phyloP scores from a whole-genome alignment of 2,329 filamentous ascomycete species.

The Teratosphaeria gauchensis region DNA sequence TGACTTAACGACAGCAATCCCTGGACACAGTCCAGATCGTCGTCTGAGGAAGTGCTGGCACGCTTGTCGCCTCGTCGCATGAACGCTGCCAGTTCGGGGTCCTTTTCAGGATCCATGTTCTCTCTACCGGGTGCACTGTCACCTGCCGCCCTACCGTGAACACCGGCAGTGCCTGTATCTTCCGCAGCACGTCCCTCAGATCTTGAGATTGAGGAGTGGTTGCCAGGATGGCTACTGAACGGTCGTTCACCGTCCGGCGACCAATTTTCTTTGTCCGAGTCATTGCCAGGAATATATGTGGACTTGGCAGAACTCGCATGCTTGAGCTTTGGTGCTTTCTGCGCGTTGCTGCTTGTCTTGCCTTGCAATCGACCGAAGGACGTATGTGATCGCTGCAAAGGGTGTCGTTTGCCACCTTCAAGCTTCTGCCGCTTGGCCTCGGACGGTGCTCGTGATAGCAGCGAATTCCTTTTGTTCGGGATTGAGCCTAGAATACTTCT shows the following conservation, averaged over 20 bases:
- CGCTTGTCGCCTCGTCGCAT: slow-evolving; percentile 47
- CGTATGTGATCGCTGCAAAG: slow-evolving; percentile 22
- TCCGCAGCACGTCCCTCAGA: slow-evolving; percentile 3
- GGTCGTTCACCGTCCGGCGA: slow-evolving; percentile 39
- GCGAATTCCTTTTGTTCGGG: slow-evolving; percentile 55
- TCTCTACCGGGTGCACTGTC: slow-evolving; percentile 1
- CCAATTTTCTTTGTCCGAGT: slow-evolving; percentile 97
- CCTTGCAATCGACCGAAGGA: slow-evolving; percentile 23
- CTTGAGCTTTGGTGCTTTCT: slow-evolving; percentile 16
- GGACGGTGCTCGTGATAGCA: slow-evolving; percentile 9
- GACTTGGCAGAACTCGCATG: slow-evolving; percentile 19
- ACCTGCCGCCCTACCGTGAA: background rate
- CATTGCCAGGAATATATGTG: slow-evolving; percentile 47
- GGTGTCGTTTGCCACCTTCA: slow-evolving; percentile 15
- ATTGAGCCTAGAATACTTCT: slow-evolving; percentile 44
- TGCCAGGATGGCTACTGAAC: background rate
- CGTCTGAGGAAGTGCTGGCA: slow-evolving; percentile 32
- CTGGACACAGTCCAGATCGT: slow-evolving; percentile 79
- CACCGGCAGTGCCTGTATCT: background rate
- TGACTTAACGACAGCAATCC: slow-evolving; percentile 82
- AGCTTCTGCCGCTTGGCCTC: slow-evolving; percentile 37
- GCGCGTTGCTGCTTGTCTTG: slow-evolving; percentile 1
- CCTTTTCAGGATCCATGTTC: slow-evolving; percentile 37
- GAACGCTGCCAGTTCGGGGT: slow-evolving; percentile 62
- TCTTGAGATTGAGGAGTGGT: background rate